Evolutionary conservation across 2,329 filamentous ascomycete species (phyloP), one percentile per base, ranked within the genome.

Genomic region (Xylaria arbuscula): DNA sequence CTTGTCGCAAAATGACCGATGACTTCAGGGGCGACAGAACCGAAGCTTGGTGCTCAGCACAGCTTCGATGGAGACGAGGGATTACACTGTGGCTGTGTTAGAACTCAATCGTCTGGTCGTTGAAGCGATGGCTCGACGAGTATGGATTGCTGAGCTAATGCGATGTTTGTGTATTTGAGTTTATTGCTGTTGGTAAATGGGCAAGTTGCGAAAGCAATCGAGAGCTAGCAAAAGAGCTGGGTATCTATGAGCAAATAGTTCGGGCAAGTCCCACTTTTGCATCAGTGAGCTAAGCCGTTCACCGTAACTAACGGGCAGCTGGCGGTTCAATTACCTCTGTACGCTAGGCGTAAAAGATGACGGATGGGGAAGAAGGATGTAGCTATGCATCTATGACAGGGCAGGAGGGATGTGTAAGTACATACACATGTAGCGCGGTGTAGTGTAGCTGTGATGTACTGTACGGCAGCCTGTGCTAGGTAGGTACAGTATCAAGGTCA

Each of bases 1-100:
- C 56, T 64, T 60, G 63, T 70, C 70, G 70, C 68, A 72, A 67
- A 62, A 57, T 24, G 36, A 53, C 6, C 15, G 19, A 34, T 48
- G 28, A 50, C 56, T 40, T 51, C 36, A 48, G 47, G 42, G 62
- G 55, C 47, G 57, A 48, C 51, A 50, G 53, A 17, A 34, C 28
- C 9, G 28, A 40, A 50, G 59, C 58, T 59, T 32, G 45, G 55
- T 32, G 54, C n/a, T 50, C n/a, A 50, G 45, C 13, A 34, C 38
- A 45, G 68, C 55, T 55, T 63, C 38, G 24, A 56, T 3, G 45
- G 36, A 13, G 24, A 38, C 38, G 6, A n/a, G 40, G 15, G 24
- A 34, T 22, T 6, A 48, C 2, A 2, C 17, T 13, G n/a, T 15
- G 38, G 7, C 11, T 57, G 15, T 28, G 10, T n/a, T 28, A 22